Evolutionary conservation across 202 grass and related monocot genomes (phyloP), one percentile per base, ranked within the genome.

Genomic region (Digitaria exilis): DNA sequence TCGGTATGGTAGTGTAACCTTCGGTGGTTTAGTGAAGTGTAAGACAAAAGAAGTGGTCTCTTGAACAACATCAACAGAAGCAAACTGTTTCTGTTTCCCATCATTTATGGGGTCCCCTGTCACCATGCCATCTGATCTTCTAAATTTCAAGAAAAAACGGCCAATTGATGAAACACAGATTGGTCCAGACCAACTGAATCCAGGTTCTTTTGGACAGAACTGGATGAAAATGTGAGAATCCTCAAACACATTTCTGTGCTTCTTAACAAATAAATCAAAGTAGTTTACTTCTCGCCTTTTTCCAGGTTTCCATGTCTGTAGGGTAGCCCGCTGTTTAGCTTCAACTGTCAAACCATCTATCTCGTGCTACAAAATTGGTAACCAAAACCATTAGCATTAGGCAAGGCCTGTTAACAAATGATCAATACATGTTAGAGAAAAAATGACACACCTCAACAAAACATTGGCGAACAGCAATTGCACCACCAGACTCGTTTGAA

Each of bases 141-240:
- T 85, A 80, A 96, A 96, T 67, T 96, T 96, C 65, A 96, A 77
- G 86, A 93, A 93, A 87, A 96, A 96, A 29, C 81, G 84, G 18
- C 90, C 94, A 54, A 93, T 86, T 29, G 94, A 93, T 63, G 90
- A 89, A 81, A 92, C 70, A 89, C 93, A 93, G 64, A 93, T 86
- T 44, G 93, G 90, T 80, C 94, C 94, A 1, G 94, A 96, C 90
- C 94, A 96, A 87, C 69, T 64, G 86, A 85, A 96, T 56, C 84
- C 86, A 87, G 71, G 55, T 81, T 89, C 94, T 84, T 87, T 91
- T 73, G 77, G 88, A 75, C 83, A 82, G 73, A 93, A 96, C 69
- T 96, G 90, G 81, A 96, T 82, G 85, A 89, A 93, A 77, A 93
- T 91, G 83, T 89, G 86, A 45, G 80, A 91, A 86, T 96, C 94